phyloP scores from a whole-genome alignment of 805 yeast species.

The Sugiyamaella lignohabitans region DNA sequence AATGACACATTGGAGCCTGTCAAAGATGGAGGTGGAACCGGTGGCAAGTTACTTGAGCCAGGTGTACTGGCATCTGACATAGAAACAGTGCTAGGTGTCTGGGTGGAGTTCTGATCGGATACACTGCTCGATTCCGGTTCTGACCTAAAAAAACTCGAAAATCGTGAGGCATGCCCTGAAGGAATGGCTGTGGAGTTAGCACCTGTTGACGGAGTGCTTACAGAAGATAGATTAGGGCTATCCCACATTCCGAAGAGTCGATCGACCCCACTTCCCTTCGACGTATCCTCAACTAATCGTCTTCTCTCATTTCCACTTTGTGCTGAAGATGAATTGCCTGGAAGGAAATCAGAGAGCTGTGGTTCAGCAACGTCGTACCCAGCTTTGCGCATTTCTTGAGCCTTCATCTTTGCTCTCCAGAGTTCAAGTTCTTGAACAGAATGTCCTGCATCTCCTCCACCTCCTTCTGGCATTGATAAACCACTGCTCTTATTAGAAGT shows the following conservation, averaged over 20 bases:
- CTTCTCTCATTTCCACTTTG: not conserved
- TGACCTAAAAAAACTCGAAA: conserved; percentile 18
- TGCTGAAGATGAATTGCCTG: not conserved
- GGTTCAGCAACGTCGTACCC: conserved; percentile 21
- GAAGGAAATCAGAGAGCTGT: not conserved
- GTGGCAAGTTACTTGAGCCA: not conserved
- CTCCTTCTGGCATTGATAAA: not conserved
- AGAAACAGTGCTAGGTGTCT: not conserved
- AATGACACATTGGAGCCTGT: not conserved
- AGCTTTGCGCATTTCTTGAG: conserved; percentile 18
- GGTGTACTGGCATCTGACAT: not conserved
- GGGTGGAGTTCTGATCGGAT: not conserved
- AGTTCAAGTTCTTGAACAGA: conserved; percentile 29
- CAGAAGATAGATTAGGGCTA: not conserved
- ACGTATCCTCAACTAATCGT: not conserved
- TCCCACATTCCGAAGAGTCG: conserved; percentile 20
- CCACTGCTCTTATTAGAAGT: not conserved
- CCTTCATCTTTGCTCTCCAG: conserved; percentile 29
- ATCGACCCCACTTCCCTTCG: conserved; percentile 14
- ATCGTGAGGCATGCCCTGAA: conserved; percentile 14
- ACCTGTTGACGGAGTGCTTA: conserved; percentile 1
- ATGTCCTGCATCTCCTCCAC: conserved; percentile 12
- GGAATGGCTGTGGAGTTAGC: not conserved
- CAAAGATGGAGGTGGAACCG: not conserved
- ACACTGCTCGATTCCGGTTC: conserved; percentile 1